phyloP scores from a whole-genome alignment of 257 asterid genomes.

The Mentha longifolia region DNA sequence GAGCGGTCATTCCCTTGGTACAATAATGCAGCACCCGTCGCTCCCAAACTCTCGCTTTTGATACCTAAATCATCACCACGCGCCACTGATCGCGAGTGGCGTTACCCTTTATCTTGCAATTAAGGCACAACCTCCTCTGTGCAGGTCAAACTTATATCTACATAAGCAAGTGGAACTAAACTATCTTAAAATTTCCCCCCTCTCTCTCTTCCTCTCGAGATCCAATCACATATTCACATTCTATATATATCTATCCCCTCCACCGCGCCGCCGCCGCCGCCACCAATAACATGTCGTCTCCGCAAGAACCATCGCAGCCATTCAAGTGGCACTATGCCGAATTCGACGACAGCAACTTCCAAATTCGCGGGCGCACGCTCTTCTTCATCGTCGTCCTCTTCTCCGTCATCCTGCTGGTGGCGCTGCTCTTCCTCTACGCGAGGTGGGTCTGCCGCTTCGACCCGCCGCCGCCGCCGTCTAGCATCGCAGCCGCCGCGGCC shows the following conservation, averaged over 20 bases:
- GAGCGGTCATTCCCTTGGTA: background rate
- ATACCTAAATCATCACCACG: background rate
- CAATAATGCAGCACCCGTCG: background rate
- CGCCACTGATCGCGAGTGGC: background rate
- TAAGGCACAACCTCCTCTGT: background rate
- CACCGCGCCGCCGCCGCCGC: background rate
- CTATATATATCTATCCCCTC: background rate
- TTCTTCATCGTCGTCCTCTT: conserved; percentile 65
- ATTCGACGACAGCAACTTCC: conserved; percentile 72
- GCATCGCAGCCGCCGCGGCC: conserved; percentile 18
- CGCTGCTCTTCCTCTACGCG: conserved; percentile 59
- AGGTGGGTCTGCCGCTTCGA: conserved; percentile 62
- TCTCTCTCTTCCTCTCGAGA: conserved; percentile 14
- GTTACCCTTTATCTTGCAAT: background rate
- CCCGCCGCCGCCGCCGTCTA: conserved; percentile 22
- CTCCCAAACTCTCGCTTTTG: background rate
- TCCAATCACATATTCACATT: background rate
- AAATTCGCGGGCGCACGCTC: conserved; percentile 73
- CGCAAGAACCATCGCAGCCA: conserved; percentile 39
- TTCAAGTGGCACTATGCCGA: conserved; percentile 83
- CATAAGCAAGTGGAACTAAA: conserved; percentile 25
- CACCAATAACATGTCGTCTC: conserved; percentile 27
- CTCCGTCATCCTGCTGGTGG: conserved; percentile 48
- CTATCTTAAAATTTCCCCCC: background rate
- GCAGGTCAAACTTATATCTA: conserved; percentile 25